These are phyloP conservation scores for Leishmania gerbilli DNA, from an alignment of 208 protist genomes.

Conservation along the genomic window DNA sequence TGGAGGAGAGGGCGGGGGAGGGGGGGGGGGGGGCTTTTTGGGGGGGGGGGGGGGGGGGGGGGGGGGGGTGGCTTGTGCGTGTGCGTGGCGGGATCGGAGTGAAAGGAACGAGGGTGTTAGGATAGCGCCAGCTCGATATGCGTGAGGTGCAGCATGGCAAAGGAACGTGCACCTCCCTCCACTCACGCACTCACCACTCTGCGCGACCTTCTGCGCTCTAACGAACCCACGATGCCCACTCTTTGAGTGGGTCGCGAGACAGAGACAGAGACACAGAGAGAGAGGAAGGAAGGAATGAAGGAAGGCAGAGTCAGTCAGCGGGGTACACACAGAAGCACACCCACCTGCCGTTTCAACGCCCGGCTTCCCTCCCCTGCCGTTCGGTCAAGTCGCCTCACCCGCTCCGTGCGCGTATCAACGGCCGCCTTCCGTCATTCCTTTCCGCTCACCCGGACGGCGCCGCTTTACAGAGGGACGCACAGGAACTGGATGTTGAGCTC, in stretches of 20 bases:
- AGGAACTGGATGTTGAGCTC: slow-evolving; percentile 93
- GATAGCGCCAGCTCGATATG: background rate
- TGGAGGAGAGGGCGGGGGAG: background rate
- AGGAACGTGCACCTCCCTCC: background rate
- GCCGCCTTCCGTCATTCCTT: background rate
- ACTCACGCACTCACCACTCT: background rate
- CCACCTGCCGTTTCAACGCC: background rate
- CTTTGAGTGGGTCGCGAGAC: background rate
- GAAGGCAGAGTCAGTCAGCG: no score
- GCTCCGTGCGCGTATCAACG: background rate
- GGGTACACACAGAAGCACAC: background rate
- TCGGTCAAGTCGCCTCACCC: background rate
- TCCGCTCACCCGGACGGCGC: background rate
- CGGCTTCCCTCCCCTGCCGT: background rate
- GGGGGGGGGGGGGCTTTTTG: background rate
- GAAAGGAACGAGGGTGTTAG: background rate
- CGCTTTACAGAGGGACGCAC: slow-evolving; percentile 28
- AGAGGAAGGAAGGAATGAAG: background rate
- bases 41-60: background rate
- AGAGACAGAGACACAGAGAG: no score
- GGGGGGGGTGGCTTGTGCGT: background rate
- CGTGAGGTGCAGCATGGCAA: background rate
- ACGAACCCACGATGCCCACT: background rate
- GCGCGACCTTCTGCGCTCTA: background rate
- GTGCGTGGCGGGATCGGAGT: background rate